Evolutionary conservation across 2,329 filamentous ascomycete species (phyloP), one percentile per base, ranked within the genome.

Genomic region (Aspergillus pseudotamarii): DNA sequence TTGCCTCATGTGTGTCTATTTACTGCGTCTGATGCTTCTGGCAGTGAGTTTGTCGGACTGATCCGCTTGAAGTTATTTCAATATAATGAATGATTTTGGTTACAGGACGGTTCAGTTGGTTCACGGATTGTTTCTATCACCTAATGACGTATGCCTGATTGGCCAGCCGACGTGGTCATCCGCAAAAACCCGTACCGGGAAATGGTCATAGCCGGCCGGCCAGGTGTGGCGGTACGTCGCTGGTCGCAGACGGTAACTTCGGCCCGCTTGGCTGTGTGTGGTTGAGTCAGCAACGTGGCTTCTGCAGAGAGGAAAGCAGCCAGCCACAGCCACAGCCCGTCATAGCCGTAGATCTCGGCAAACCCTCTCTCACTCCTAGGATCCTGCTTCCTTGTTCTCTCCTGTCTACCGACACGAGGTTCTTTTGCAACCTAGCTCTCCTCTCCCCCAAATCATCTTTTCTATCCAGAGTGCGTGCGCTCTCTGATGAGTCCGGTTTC

Each of bases 401-500:
- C 51, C 46, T 54, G 54, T 32, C 57, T 45, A 58, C 56, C 46
- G 28, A 56, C 36, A 34, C 41, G 23, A 46, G 54, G 41, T 60
- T 64, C 32, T 59, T 59, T 59, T 45, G 36, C 34, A 60, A 57
- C 58, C 59, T 55, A 53, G 28, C 50, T 48, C 56, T 60, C 41
- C 53, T 57, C 34, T 60, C 59, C 53, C 55, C 28, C 28, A 61
- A 61, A 43, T 50, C 48, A 45, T 28, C 32, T 61, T 62, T 30
- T 55, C 60, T 54, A 60, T 71, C 64, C 66, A 74, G 73, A 75
- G 73, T 71, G 70, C 67, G 71, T 72, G 60, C 68, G 72, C 76
- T 77, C 73, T 78, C 75, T 78, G 73, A 78, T 78, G 76, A 76
- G 73, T 77, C 68, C 71, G 68, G 72, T 70, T 70, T 73, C 59